These are phyloP conservation scores for Globisporangium megalacanthum DNA, from an alignment of 352 stramenopile genomes.

Conservation along the genomic window DNA sequence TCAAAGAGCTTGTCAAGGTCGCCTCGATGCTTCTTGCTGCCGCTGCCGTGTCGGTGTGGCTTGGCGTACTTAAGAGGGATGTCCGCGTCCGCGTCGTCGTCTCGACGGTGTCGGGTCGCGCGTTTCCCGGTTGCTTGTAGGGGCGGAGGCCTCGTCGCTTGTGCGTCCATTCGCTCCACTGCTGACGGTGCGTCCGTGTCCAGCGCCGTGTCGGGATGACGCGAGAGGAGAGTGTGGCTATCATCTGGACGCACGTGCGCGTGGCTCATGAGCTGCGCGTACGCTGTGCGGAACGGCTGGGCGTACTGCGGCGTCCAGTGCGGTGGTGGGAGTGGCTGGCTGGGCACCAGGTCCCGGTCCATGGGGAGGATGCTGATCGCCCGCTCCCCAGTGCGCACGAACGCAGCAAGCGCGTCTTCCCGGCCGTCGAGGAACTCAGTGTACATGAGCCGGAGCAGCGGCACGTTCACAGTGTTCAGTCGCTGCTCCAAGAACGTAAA, in stretches of 20 bases:
- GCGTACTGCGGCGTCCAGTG: constrained; percentile 5
- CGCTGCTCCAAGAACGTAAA: constrained; percentile 20
- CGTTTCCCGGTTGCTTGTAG: no score
- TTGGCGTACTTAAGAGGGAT: no score
- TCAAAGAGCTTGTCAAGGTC: constrained; percentile 9
- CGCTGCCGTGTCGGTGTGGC: neutral
- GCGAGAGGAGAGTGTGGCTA: neutral
- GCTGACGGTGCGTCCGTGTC: neutral
- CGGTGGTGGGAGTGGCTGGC: neutral
- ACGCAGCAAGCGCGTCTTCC: constrained; percentile 17
- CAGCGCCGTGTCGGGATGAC: neutral
- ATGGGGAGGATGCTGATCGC: constrained; percentile 27
- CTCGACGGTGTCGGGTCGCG: no score
- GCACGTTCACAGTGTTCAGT: constrained; percentile 34
- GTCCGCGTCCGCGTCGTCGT: no score
- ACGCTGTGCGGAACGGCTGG: neutral
- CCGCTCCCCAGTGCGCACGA: constrained; percentile 15
- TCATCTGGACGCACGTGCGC: neutral
- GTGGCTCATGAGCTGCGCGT: neutral
- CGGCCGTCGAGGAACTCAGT: constrained; percentile 23
- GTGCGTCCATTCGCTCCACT: neutral
- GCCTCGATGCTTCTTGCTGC: neutral
- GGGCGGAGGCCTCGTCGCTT: no score
- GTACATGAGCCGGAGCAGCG: constrained; percentile 26
- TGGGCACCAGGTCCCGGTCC: constrained; percentile 10